Conservation (phyloP, 306 rosid species). For the Citrullus amarus region DNA sequence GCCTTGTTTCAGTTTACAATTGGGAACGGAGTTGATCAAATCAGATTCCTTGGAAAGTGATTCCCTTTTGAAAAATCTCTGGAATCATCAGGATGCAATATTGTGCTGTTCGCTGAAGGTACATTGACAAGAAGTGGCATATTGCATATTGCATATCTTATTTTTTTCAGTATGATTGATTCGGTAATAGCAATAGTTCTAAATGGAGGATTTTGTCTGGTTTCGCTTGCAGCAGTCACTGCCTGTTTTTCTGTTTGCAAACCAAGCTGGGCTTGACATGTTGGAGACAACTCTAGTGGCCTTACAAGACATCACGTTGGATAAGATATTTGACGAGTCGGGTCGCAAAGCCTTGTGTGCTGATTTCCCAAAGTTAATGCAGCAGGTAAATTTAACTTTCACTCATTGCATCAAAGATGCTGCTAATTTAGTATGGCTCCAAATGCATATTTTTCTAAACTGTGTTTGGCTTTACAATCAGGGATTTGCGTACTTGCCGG, state of each 20-base stretch:
- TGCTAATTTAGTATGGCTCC: not conserved
- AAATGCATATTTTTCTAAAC: not conserved
- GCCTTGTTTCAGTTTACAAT: constrained; percentile 35
- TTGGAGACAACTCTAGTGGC: constrained; percentile 87
- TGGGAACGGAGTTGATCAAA: constrained; percentile 54
- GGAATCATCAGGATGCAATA: constrained; percentile 90
- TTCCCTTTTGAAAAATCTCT: constrained; percentile 50
- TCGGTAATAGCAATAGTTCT: not conserved
- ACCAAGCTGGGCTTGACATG: constrained; percentile 97
- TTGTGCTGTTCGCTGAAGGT: constrained; percentile 88
- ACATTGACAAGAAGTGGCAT: not conserved
- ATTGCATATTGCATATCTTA: no score
- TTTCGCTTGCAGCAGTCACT: constrained; percentile 32
- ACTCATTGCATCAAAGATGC: not conserved
- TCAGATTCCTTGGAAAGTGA: constrained; percentile 58
- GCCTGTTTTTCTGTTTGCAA: constrained; percentile 84
- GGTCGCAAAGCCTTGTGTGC: constrained; percentile 69
- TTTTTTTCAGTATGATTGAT: not conserved
- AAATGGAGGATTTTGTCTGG: not conserved
- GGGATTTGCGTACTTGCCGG: constrained; percentile 81
- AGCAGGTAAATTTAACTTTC: constrained; percentile 40
- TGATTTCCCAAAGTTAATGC: constrained; percentile 83
- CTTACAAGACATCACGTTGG: constrained; percentile 86
- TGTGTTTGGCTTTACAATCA: constrained; percentile 6
- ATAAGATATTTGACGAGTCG: constrained; percentile 73